Base-by-base conservation (phyloP, 805 yeast species). In the Candida khao-thaluensis region DNA sequence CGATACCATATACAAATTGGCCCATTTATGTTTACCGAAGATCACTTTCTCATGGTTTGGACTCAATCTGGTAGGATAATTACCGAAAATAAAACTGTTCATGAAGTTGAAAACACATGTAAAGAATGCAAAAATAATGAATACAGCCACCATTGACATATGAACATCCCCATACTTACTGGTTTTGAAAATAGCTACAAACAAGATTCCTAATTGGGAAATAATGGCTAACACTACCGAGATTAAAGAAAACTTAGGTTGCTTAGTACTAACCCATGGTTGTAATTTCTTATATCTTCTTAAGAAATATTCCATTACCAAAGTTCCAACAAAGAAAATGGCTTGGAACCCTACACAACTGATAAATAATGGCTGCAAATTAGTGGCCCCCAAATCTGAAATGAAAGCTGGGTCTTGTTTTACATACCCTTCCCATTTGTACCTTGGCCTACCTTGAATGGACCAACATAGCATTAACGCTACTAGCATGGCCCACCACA, bases 401-500 rank as follows among this genome's bases (percentile, higher is more conserved):
- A 91, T 77, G 61, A 84, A 91, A 2, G 87, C 81, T 26, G 81
- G 76, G 24, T 62, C 52, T 47, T 71, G 78, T 3, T 62, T 44
- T 24, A 63, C 62, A 29, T 29, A 29, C 1, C 40, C 46, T 71
- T 79, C 74, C 47, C 79, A 80, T 40, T 67, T 57, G 54, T 85
- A 84, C 9, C 74, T 66, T 0, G 95, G 95, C 32, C 75, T 75
- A 2, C 96, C 96, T 54, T 86, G 87, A 3, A 69, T 73, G 2
- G 84, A 77, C 97, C 97, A 90, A 48, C 81, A 75, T 2, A 73
- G 59, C 47, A 90, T 55, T 76, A 91, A 66, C 4, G 95, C 86
- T 4, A 83, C 80, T 8, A 90, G 74, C 96, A 88, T 86, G 3
- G 85, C 95, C 79, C 89, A 85, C 97, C 97, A 90, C 11, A 80